A percentile compares a stretch with the other conserved stretches of the same genome.
These are phyloP conservation scores for Castanospermum australe DNA, from an alignment of 306 rosid genomes.

Conservation along the genomic window DNA sequence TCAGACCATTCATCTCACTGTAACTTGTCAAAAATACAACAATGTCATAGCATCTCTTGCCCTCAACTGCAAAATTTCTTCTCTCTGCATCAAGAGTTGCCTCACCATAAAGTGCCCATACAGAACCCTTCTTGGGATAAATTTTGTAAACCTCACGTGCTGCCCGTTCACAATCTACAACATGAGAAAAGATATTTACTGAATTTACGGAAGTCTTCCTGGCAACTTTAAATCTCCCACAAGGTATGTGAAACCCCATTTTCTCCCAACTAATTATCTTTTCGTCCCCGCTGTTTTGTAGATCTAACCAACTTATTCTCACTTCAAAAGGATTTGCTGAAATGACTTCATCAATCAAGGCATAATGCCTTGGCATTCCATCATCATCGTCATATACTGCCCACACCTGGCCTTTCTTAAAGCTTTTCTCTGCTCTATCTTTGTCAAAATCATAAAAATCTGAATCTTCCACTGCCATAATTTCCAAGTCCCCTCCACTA, in stretches of 20 bases:
- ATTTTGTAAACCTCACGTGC: slow-evolving; percentile 67
- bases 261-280: slow-evolving; percentile 46
- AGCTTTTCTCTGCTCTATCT: slow-evolving; percentile 77
- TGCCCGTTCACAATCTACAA: slow-evolving; percentile 67
- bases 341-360: slow-evolving; percentile 66
- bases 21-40: slow-evolving; percentile 69
- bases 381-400: slow-evolving; percentile 78
- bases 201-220: slow-evolving; percentile 52
- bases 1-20: slow-evolving; percentile 70
- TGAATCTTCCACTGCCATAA: slow-evolving; percentile 70
- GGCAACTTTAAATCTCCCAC: slow-evolving; percentile 77
- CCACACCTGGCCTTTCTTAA: slow-evolving; percentile 94
- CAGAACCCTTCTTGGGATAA: slow-evolving; percentile 89
- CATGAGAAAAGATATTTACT: slow-evolving; percentile 73
- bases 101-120: slow-evolving; percentile 80
- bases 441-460: slow-evolving; percentile 80
- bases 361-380: slow-evolving; percentile 89
- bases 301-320: slow-evolving; percentile 84
- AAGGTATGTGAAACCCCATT: slow-evolving; percentile 62
- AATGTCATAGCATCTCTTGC: slow-evolving; percentile 56
- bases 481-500: slow-evolving; percentile 35
- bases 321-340: slow-evolving; percentile 69
- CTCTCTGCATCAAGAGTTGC: slow-evolving; percentile 42
- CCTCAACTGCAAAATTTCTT: slow-evolving; percentile 29
- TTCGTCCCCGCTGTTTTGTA: slow-evolving; percentile 53